Percentiles rank a stretch among this genome's conserved stretches.
Conservation (phyloP, 306 rosid species). For the Fragaria iinumae region DNA sequence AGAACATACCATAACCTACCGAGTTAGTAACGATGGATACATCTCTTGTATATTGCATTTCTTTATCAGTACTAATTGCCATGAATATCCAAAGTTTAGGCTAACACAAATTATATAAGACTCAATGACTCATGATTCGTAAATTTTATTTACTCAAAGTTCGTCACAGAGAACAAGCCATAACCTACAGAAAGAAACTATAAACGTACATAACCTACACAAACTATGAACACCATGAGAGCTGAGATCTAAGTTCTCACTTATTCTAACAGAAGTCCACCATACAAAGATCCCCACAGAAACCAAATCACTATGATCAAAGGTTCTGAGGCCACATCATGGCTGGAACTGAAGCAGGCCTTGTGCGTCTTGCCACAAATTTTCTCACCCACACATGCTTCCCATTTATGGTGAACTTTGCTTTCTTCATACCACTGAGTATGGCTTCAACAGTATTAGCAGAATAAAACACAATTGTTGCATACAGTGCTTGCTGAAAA, state of each 20-base stretch:
- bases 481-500: slow-evolving; percentile 54
- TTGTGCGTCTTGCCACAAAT: slow-evolving; percentile 48
- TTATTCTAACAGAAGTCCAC: neutral
- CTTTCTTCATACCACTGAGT: slow-evolving; percentile 44
- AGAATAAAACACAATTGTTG: slow-evolving; percentile 46
- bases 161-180: neutral
- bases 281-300: neutral
- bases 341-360: neutral
- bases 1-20: neutral
- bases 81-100: neutral
- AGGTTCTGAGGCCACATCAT: slow-evolving; percentile 4
- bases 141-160: neutral
- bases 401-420: slow-evolving; percentile 62
- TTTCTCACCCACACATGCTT: slow-evolving; percentile 76
- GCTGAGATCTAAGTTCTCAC: neutral
- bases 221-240: neutral
- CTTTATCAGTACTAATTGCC: neutral
- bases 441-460: slow-evolving; percentile 38
- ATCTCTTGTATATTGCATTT: neutral
- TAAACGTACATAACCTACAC: neutral
- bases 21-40: neutral
- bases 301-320: neutral
- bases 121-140: neutral
- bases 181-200: neutral
- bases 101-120: neutral